Conservation (phyloP, 2,329 filamentous ascomycete genomes). For the Trichophyton equinum region DNA sequence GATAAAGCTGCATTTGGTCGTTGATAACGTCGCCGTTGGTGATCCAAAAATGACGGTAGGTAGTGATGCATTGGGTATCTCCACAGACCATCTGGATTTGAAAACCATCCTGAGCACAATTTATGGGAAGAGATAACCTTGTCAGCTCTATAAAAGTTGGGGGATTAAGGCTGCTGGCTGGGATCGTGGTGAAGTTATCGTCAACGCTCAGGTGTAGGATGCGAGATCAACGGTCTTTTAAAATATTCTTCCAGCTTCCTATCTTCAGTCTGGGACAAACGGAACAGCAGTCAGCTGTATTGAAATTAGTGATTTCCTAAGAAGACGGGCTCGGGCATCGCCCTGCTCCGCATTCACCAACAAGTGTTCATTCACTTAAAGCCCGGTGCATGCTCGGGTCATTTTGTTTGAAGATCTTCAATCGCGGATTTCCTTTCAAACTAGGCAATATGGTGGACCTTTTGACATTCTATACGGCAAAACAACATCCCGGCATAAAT, state of each 20-base stretch:
- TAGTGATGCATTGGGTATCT: conserved; percentile 35
- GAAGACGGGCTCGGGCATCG: not conserved
- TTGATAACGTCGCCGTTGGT: conserved; percentile 35
- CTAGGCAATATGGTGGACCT: not conserved
- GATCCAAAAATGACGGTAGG: conserved; percentile 41
- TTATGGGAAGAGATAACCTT: not conserved
- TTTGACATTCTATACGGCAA: too few relatives aligned
- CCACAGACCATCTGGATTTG: conserved; percentile 38
- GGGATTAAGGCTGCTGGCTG: not conserved
- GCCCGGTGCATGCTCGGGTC: not conserved
- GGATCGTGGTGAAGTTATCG: not conserved
- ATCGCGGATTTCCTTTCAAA: too few relatives aligned
- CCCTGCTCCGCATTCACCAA: not conserved
- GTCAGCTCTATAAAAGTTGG: not conserved
- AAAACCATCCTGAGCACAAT: conserved; percentile 35
- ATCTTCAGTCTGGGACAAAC: not conserved
- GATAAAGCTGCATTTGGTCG: conserved; percentile 40
- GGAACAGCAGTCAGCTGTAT: not conserved
- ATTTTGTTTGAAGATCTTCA: not conserved
- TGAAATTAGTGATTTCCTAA: not conserved
- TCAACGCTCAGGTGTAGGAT: not conserved
- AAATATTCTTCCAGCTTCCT: not conserved
- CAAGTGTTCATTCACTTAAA: not conserved
- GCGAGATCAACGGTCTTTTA: not conserved
- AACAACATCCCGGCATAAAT: too few relatives aligned